Conservation (phyloP, 2,329 filamentous ascomycete species). For the Alternaria dauci region DNA sequence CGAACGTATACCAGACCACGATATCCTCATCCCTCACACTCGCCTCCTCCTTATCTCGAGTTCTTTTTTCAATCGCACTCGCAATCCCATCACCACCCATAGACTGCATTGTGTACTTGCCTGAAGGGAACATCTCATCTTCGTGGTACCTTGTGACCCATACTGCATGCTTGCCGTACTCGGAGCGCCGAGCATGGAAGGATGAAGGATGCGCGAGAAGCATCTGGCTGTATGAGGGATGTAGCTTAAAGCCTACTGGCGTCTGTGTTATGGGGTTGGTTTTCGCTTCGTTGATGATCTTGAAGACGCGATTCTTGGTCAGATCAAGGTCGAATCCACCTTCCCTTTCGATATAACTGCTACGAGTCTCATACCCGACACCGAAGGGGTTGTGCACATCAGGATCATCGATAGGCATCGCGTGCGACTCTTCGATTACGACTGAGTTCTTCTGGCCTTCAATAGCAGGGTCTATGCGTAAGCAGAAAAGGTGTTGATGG, state of each 20-base stretch:
- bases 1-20: conserved; percentile 43
- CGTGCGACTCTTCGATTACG: background rate
- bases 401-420: background rate
- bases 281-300: conserved; percentile 58
- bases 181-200: conserved; percentile 33
- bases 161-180: conserved; percentile 34
- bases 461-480: conserved; percentile 56
- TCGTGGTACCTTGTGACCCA: conserved; percentile 41
- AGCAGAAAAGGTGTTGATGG: conserved; percentile 56
- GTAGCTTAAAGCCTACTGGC: conserved; percentile 61
- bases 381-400: conserved; percentile 13
- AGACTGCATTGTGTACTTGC: conserved; percentile 39
- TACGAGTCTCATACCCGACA: conserved; percentile 35
- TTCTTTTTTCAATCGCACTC: conserved; percentile 15
- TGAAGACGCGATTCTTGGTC: conserved; percentile 47
- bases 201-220: conserved; percentile 34
- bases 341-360: conserved; percentile 20
- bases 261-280: conserved; percentile 61
- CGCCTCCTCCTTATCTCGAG: background rate
- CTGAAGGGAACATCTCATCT: conserved; percentile 35
- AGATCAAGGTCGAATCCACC: conserved; percentile 29
- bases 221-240: conserved; percentile 45
- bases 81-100: conserved; percentile 35
- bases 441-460: conserved; percentile 51
- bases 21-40: conserved; percentile 34